Percentiles rank a stretch among this genome's conserved stretches.
Evolutionary conservation across 2,329 filamentous ascomycete genomes (phyloP).

Genomic region (Aspergillus clavatus): DNA sequence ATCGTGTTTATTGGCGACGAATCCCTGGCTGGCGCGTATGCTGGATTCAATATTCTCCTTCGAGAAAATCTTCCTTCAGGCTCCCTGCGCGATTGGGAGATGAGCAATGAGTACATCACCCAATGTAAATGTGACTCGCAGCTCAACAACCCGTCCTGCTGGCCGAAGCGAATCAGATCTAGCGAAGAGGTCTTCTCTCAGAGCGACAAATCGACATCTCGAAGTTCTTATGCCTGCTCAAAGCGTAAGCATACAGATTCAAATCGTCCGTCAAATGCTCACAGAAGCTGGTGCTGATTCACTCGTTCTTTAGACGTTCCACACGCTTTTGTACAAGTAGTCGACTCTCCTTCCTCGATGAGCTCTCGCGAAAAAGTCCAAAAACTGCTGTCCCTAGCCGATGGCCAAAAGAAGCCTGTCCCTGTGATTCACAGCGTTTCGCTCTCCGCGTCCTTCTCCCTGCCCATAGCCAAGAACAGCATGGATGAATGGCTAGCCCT

Average conservation of each 20-base stretch:
- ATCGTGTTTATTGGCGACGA: slow-evolving; percentile 42
- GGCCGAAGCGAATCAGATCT: slow-evolving; percentile 18
- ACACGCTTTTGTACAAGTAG: slow-evolving; percentile 35
- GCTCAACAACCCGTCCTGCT: slow-evolving; percentile 33
- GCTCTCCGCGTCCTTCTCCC: slow-evolving; percentile 28
- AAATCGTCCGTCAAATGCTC: not conserved
- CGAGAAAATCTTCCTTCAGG: slow-evolving; percentile 39
- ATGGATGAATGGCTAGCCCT: slow-evolving; percentile 40
- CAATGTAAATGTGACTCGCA: slow-evolving; percentile 41
- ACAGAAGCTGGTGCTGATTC: slow-evolving; percentile 5
- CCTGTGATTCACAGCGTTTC: slow-evolving; percentile 39
- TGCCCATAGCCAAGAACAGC: slow-evolving; percentile 25
- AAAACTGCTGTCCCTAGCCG: slow-evolving; percentile 24
- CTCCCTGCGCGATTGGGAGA: slow-evolving; percentile 37
- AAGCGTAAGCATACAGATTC: slow-evolving; percentile 14
- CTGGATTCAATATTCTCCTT: slow-evolving; percentile 44
- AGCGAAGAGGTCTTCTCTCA: slow-evolving; percentile 22
- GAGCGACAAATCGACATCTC: slow-evolving; percentile 5
- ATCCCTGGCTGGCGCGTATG: slow-evolving; percentile 38
- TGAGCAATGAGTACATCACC: slow-evolving; percentile 27
- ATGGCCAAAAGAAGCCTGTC: slow-evolving; percentile 34
- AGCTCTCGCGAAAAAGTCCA: slow-evolving; percentile 28
- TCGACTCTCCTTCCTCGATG: slow-evolving; percentile 27
- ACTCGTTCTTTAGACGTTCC: slow-evolving; percentile 25
- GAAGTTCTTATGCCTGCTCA: slow-evolving; percentile 17